These are phyloP conservation scores for Galeopsis tetrahit DNA, from an alignment of 257 asterid species.

Conservation along the genomic window DNA sequence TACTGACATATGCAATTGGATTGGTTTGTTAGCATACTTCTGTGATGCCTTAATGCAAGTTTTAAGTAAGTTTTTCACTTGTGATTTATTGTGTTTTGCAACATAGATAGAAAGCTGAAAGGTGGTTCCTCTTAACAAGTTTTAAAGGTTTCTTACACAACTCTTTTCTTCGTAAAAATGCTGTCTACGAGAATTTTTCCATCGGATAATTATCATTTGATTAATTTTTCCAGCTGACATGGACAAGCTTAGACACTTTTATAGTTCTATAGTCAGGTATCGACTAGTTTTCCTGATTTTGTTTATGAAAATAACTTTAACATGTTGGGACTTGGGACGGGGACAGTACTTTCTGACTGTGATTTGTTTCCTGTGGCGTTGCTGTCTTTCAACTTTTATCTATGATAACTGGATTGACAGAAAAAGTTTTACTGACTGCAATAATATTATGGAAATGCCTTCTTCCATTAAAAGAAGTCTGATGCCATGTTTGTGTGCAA, in stretches of 20 bases:
- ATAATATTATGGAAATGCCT: not conserved
- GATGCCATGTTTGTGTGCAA: not conserved
- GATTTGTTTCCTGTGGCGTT: slow-evolving; percentile 13
- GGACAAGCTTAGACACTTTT: not conserved
- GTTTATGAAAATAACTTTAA: slow-evolving; percentile 19
- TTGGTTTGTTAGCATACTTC: slow-evolving; percentile 2
- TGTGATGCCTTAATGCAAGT: slow-evolving; percentile 9
- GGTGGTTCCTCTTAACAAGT: not conserved
- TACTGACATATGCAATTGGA: slow-evolving; percentile 2
- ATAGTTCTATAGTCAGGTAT: not conserved
- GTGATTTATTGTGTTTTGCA: not conserved
- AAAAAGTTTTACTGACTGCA: slow-evolving; percentile 16
- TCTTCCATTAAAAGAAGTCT: slow-evolving; percentile 1
- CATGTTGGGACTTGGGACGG: not conserved
- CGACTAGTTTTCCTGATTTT: slow-evolving; percentile 8
- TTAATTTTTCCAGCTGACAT: not conserved
- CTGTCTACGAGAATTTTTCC: not conserved
- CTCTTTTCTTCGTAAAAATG: not conserved
- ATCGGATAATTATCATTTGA: not conserved
- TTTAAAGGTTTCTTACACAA: not conserved
- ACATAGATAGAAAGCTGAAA: not conserved
- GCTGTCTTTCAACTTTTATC: not conserved
- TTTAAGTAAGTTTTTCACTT: slow-evolving; percentile 5
- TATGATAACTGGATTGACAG: not conserved
- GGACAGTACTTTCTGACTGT: not conserved